Evolutionary conservation across 1,284 basidiomycete genomes (phyloP).

Genomic region (Trametes polyzona): DNA sequence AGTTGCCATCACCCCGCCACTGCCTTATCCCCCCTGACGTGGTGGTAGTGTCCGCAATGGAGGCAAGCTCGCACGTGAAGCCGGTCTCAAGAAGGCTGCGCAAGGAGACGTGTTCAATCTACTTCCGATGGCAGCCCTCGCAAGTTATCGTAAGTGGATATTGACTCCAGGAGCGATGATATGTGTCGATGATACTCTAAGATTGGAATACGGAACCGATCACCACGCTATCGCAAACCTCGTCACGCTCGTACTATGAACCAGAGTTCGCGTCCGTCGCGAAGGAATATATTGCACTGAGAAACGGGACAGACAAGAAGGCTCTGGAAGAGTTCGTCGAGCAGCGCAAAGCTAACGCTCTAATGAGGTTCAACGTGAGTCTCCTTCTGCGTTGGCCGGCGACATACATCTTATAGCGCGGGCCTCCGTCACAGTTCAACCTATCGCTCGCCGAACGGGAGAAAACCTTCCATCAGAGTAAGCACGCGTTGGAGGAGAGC

Average conservation of each 20-base stretch:
- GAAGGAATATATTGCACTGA: not conserved
- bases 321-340: not conserved
- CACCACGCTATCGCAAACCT: not conserved
- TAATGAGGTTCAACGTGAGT: conserved; percentile 2
- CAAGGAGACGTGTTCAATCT: not conserved
- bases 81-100: not conserved
- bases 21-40: not conserved
- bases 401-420: not conserved
- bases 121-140: not conserved
- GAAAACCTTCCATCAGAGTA: too few relatives aligned
- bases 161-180: too few relatives aligned
- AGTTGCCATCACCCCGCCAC: not conserved
- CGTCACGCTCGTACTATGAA: not conserved
- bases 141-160: not conserved
- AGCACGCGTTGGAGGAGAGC: not conserved
- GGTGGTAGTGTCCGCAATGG: not conserved
- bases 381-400: too few relatives aligned
- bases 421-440: not conserved
- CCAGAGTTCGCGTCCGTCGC: conserved; percentile 4
- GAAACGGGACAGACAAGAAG: not conserved
- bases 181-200: too few relatives aligned
- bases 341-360: conserved; percentile 1
- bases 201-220: not conserved
- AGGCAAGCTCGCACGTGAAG: conserved; percentile 1
- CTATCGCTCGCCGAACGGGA: not conserved